A percentile compares a stretch with the other conserved stretches of the same genome.
Evolutionary conservation across 345 rosid genomes (phyloP).

Genomic region (Melaleuca quinquenervia): DNA sequence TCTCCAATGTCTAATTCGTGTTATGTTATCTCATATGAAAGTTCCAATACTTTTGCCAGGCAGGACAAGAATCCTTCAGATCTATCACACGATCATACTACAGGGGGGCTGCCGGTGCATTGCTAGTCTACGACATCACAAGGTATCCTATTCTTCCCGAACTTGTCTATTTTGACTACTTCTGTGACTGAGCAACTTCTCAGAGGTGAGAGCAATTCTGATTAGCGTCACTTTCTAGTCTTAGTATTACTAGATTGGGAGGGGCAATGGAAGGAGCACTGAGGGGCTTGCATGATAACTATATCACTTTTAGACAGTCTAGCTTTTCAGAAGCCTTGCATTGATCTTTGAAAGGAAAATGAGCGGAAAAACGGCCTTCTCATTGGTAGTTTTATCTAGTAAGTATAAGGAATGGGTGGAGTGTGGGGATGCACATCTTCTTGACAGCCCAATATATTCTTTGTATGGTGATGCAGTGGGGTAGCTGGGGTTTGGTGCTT

Average conservation of each 20-base stretch:
- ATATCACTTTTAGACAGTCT: not conserved
- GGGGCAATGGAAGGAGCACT: not conserved
- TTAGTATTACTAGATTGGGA: not conserved
- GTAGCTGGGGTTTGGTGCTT: not conserved
- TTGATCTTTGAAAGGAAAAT: not conserved
- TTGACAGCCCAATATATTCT: not conserved
- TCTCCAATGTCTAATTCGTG: not conserved
- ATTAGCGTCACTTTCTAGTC: not conserved
- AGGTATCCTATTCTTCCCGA: slow-evolving; percentile 20
- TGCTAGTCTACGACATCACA: slow-evolving; percentile 95
- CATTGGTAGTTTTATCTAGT: not conserved
- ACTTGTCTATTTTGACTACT: not conserved
- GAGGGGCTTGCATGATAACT: not conserved
- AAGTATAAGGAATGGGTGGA: not conserved
- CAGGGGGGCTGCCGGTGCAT: slow-evolving; percentile 96
- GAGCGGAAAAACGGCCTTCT: not conserved
- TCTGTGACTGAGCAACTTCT: not conserved
- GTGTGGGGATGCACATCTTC: not conserved
- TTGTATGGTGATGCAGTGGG: not conserved
- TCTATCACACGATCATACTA: slow-evolving; percentile 95
- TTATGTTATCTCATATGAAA: not conserved
- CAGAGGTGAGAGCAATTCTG: not conserved
- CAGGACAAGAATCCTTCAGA: slow-evolving; percentile 98
- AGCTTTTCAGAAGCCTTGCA: not conserved
- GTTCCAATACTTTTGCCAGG: slow-evolving; percentile 25